Evolutionary conservation across 2,329 filamentous ascomycete genomes (phyloP).

Genomic region (Teratosphaeria pseudoeucalypti): DNA sequence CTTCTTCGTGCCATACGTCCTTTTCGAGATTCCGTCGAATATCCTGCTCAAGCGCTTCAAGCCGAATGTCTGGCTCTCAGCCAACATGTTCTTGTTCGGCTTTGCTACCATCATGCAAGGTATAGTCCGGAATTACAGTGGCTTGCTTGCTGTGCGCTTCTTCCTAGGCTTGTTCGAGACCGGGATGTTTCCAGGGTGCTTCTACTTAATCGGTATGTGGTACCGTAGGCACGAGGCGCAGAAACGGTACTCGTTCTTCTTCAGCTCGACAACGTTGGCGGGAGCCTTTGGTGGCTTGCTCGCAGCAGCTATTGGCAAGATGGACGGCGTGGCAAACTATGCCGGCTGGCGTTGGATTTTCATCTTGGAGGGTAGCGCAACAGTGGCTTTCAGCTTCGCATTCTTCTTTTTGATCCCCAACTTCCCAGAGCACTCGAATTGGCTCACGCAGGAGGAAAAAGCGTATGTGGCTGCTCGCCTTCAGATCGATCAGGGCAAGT

Average conservation of each 20-base stretch:
- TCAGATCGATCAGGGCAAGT: constrained; percentile 37
- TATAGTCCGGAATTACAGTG: constrained; percentile 64
- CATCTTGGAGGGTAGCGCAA: constrained; percentile 52
- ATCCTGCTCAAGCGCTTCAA: constrained; percentile 42
- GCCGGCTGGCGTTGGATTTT: constrained; percentile 74
- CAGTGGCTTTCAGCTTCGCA: constrained; percentile 32
- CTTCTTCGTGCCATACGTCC: constrained; percentile 42
- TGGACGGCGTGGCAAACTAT: constrained; percentile 61
- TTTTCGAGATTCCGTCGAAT: constrained; percentile 45
- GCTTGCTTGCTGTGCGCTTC: constrained; percentile 68
- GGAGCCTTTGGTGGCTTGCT: constrained; percentile 80
- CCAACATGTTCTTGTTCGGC: constrained; percentile 79
- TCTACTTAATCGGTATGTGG: constrained; percentile 57
- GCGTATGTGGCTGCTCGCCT: constrained; percentile 37
- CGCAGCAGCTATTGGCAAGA: constrained; percentile 79
- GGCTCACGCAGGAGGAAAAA: constrained; percentile 38
- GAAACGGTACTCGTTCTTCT: constrained; percentile 89
- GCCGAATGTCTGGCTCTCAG: constrained; percentile 40
- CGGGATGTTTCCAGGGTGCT: constrained; percentile 56
- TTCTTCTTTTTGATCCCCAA: constrained; percentile 41
- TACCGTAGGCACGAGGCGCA: constrained; percentile 82
- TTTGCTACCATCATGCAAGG: constrained; percentile 67
- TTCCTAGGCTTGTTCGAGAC: constrained; percentile 58
- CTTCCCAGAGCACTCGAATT: constrained; percentile 41
- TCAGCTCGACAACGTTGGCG: constrained; percentile 67